A percentile compares a stretch with the other conserved stretches of the same genome.
These are phyloP conservation scores for Carnegiea gigantea DNA, from an alignment of 179 eudicot species.

Conservation along the genomic window DNA sequence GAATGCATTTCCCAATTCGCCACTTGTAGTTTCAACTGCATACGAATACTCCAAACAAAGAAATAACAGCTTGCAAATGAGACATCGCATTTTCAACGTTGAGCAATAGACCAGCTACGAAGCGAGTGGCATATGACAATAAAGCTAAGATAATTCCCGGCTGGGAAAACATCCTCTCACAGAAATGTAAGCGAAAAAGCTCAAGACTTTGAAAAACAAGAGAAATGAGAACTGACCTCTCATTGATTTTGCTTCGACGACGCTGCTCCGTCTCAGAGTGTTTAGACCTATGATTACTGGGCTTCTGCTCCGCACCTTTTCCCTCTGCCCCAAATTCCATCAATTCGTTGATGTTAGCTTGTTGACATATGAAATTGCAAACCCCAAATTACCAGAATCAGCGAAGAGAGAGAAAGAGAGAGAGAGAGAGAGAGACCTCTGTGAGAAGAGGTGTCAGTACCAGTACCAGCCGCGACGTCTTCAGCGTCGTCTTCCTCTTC, in stretches of 20 bases:
- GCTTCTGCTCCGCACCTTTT: constrained; percentile 53
- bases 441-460: constrained; percentile 50
- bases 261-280: constrained; percentile 99
- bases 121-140: neutral
- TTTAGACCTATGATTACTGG: constrained; percentile 57
- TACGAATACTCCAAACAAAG: neutral
- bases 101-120: neutral
- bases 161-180: neutral
- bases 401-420: neutral
- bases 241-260: constrained; percentile 87
- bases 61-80: neutral
- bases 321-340: constrained; percentile 40
- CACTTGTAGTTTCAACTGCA: neutral
- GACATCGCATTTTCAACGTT: neutral
- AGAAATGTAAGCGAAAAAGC: constrained; percentile 3
- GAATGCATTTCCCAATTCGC: neutral
- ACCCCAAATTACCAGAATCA: constrained; percentile 6
- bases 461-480: constrained; percentile 42
- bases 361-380: neutral
- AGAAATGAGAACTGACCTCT: constrained; percentile 50
- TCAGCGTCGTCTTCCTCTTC: constrained; percentile 58
- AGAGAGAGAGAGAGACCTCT: constrained; percentile 34
- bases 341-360: constrained; percentile 12
- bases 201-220: neutral
- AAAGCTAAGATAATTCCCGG: neutral